These are phyloP conservation scores for Pilasporangium apinafurcum DNA, from an alignment of 352 stramenopile genomes.

Conservation along the genomic window DNA sequence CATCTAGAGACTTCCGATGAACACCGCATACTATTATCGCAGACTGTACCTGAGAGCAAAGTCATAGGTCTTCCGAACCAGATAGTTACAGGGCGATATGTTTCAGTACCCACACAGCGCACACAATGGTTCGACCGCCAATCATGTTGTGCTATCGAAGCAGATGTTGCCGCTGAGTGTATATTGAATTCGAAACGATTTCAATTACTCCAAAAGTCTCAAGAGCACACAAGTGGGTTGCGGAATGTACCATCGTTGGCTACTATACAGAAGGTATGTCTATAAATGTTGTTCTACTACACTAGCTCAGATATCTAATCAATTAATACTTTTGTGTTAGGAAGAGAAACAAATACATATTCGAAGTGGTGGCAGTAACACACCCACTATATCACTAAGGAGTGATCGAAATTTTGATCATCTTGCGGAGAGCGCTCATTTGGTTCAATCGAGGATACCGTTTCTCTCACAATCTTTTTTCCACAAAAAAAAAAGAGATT, in stretches of 20 bases:
- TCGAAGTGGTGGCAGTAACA: conserved; percentile 39
- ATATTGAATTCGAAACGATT: conserved; percentile 66
- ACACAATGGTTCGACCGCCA: conserved; percentile 62
- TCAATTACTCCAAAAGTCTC: conserved; percentile 30
- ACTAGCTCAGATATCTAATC: background rate
- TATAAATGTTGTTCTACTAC: background rate
- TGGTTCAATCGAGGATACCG: conserved; percentile 13
- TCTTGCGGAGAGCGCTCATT: conserved; percentile 12
- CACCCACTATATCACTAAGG: conserved; percentile 44
- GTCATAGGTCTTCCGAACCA: conserved; percentile 26
- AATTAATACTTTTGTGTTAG: conserved; percentile 19
- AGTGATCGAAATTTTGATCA: conserved; percentile 29
- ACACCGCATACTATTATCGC: conserved; percentile 21
- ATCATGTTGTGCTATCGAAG: conserved; percentile 63
- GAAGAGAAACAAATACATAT: conserved; percentile 58
- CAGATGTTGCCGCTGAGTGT: conserved; percentile 55
- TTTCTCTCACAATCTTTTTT: conserved; percentile 82
- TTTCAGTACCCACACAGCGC: conserved; percentile 16
- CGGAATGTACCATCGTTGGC: conserved; percentile 73
- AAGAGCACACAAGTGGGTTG: conserved; percentile 28
- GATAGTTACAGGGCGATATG: conserved; percentile 16
- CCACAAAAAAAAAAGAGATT: conserved; percentile 66
- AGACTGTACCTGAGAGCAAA: conserved; percentile 22
- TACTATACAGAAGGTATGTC: conserved; percentile 71
- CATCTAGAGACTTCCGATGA: conserved; percentile 28